phyloP scores from a whole-genome alignment of 2,329 filamentous ascomycete species.

The Corynespora cassiicola region DNA sequence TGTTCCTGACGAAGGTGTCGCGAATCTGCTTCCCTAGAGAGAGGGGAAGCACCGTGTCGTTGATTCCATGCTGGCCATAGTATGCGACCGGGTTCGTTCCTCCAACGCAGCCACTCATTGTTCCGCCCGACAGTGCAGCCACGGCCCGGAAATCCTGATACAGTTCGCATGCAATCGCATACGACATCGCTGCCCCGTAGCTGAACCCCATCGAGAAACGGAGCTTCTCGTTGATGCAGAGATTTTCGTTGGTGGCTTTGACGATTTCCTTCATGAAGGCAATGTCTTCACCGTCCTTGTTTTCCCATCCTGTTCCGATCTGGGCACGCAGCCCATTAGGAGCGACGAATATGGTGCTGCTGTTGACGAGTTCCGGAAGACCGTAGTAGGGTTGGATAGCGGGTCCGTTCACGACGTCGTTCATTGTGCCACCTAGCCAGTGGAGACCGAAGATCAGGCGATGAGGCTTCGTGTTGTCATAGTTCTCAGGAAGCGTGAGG shows the following conservation, averaged over 20 bases:
- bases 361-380: conserved; percentile 41
- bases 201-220: conserved; percentile 55
- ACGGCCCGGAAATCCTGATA: conserved; percentile 50
- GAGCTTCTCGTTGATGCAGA: conserved; percentile 52
- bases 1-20: conserved; percentile 47
- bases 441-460: conserved; percentile 53
- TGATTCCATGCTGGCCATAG: conserved; percentile 49
- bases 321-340: conserved; percentile 53
- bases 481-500: conserved; percentile 48
- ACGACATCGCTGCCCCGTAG: conserved; percentile 54
- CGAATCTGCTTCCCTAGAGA: conserved; percentile 43
- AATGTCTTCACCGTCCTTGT: conserved; percentile 51
- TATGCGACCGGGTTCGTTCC: conserved; percentile 50
- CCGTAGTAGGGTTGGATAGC: conserved; percentile 46
- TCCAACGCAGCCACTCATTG: conserved; percentile 31
- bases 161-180: conserved; percentile 51
- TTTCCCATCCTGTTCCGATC: conserved; percentile 50
- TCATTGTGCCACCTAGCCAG: conserved; percentile 49
- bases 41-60: conserved; percentile 47
- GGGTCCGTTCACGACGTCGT: conserved; percentile 38
- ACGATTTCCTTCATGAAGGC: conserved; percentile 50
- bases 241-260: conserved; percentile 44
- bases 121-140: conserved; percentile 29
- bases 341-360: conserved; percentile 52
- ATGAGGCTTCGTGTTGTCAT: conserved; percentile 48